phyloP scores from a whole-genome alignment of 306 rosid genomes.

The Pyrus communis region DNA sequence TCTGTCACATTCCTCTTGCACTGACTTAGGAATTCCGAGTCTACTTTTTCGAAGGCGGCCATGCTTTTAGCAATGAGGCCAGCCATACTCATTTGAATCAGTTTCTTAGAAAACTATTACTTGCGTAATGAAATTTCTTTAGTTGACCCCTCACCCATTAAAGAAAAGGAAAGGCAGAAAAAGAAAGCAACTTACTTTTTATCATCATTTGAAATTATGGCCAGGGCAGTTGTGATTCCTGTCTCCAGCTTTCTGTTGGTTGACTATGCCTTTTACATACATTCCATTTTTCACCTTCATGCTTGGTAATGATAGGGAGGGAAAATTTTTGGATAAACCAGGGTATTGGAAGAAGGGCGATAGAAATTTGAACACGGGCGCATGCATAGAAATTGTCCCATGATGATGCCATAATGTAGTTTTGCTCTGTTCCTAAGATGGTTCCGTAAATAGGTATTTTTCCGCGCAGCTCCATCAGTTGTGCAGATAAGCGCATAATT shows the following conservation, averaged over 20 bases:
- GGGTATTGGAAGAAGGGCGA: background rate
- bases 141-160: background rate
- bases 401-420: background rate
- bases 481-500: background rate
- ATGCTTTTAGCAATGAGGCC: background rate
- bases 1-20: conserved; percentile 20
- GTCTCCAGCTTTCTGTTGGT: conserved; percentile 27
- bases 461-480: background rate
- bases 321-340: background rate
- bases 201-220: conserved; percentile 15
- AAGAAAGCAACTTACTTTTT: conserved; percentile 24
- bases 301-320: conserved; percentile 2
- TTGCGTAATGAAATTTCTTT: background rate
- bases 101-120: conserved; percentile 13
- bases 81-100: conserved; percentile 9
- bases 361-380: background rate
- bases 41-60: conserved; percentile 21
- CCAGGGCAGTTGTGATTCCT: conserved; percentile 16
- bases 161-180: background rate
- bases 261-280: conserved; percentile 15
- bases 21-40: conserved; percentile 29
- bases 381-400: background rate
- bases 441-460: background rate
- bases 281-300: conserved; percentile 17
- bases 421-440: background rate